A percentile compares a stretch with the other conserved stretches of the same genome.
Evolutionary conservation across 495 filamentous ascomycete genomes (phyloP).

Genomic region (Hypoxylon fuscum): DNA sequence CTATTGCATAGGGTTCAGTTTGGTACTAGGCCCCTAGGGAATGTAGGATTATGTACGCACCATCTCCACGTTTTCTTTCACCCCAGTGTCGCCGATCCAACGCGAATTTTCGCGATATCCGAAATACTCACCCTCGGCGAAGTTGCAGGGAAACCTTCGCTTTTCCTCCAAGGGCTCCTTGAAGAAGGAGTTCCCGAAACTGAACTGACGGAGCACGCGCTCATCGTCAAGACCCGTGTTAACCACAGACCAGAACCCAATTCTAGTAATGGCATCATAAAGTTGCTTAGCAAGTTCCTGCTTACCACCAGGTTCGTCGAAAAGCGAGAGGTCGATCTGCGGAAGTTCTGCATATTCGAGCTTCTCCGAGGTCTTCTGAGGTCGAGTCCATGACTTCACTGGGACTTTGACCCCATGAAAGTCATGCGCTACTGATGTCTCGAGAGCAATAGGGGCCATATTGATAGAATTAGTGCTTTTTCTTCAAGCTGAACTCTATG

Average conservation of each 20-base stretch:
- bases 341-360: slow-evolving; percentile 63
- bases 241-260: slow-evolving; percentile 52
- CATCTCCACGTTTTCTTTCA: slow-evolving; percentile 58
- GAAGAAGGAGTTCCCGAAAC: slow-evolving; percentile 53
- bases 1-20: slow-evolving; percentile 29
- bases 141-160: slow-evolving; percentile 51
- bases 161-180: slow-evolving; percentile 43
- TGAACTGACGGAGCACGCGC: slow-evolving; percentile 51
- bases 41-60: slow-evolving; percentile 36
- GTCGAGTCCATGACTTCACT: slow-evolving; percentile 53
- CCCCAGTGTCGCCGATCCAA: slow-evolving; percentile 56
- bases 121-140: slow-evolving; percentile 56
- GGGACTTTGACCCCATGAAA: slow-evolving; percentile 24
- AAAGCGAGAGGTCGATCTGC: slow-evolving; percentile 61
- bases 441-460: slow-evolving; percentile 51
- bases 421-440: slow-evolving; percentile 24
- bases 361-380: slow-evolving; percentile 44
- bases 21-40: not conserved
- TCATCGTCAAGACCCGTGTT: slow-evolving; percentile 49
- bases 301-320: slow-evolving; percentile 61
- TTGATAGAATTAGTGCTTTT: not conserved
- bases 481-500: no score
- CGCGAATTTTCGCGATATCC: slow-evolving; percentile 56
- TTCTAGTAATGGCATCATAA: slow-evolving; percentile 61
- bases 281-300: slow-evolving; percentile 61